Evolutionary conservation across 2,329 filamentous ascomycete species (phyloP).

Genomic region (Xylariaceae sp.): DNA sequence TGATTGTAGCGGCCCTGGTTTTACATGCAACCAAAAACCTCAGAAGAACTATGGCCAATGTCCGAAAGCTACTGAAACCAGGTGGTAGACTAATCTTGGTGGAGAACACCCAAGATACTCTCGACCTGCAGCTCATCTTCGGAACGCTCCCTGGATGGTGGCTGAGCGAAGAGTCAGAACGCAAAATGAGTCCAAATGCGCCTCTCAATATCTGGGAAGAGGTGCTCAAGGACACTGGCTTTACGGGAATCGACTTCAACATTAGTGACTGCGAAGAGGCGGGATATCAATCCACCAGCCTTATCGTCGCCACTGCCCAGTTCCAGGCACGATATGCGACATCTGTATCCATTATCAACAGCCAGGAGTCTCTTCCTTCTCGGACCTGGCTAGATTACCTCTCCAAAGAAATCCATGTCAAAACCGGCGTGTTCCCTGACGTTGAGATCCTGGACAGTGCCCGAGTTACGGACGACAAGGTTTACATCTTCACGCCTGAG

Average conservation of each 20-base stretch:
- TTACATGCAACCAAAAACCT: constrained; percentile 2
- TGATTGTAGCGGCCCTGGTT: constrained; percentile 13
- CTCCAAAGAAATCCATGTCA: no score
- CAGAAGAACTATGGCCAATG: neutral
- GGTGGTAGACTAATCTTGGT: constrained; percentile 16
- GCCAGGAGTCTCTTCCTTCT: no score
- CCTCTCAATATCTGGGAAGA: constrained; percentile 12
- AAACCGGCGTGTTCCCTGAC: no score
- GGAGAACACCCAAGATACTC: constrained; percentile 8
- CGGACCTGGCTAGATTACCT: no score
- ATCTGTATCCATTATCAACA: no score
- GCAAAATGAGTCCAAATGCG: constrained; percentile 1
- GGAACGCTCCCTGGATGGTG: constrained; percentile 23
- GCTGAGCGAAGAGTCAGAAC: constrained; percentile 12
- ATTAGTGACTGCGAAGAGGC: constrained; percentile 11
- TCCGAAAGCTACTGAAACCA: constrained; percentile 15
- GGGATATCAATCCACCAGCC: constrained; percentile 1
- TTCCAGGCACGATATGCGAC: no score
- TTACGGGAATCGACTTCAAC: constrained; percentile 20
- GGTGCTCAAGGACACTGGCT: constrained; percentile 3
- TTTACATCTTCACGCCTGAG: constrained; percentile 23
- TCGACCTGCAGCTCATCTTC: constrained; percentile 12
- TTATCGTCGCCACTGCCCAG: constrained; percentile 6
- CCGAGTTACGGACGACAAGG: no score
- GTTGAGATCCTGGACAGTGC: no score